These are phyloP conservation scores for Gilbertella persicaria DNA, from an alignment of 371 early-diverging fungal species.

Conservation along the genomic window DNA sequence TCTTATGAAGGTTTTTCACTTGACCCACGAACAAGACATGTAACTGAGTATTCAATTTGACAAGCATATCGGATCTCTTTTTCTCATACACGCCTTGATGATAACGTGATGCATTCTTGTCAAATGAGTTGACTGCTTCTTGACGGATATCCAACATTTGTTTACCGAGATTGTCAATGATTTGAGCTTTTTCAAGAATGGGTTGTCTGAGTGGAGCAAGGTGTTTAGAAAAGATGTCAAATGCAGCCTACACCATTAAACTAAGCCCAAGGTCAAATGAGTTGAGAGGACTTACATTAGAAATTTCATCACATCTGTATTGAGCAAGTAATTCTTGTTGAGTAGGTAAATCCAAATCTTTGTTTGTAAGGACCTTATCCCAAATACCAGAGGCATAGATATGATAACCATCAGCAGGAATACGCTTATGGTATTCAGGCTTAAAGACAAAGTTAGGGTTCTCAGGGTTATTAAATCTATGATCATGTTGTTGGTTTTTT, in stretches of 20 bases:
- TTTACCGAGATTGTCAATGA: constrained; percentile 76
- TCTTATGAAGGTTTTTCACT: constrained; percentile 81
- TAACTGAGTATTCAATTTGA: constrained; percentile 75
- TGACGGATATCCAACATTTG: constrained; percentile 61
- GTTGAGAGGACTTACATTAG: constrained; percentile 49
- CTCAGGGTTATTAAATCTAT: constrained; percentile 72
- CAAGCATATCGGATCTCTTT: constrained; percentile 80
- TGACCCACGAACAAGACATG: constrained; percentile 83
- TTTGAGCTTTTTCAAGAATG: constrained; percentile 74
- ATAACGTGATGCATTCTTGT: constrained; percentile 90
- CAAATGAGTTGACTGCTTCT: constrained; percentile 73
- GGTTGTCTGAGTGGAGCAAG: constrained; percentile 65
- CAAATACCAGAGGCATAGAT: constrained; percentile 91
- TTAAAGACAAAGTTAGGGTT: constrained; percentile 83
- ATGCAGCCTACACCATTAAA: constrained; percentile 50
- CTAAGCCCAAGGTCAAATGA: not conserved
- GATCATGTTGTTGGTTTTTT: no score
- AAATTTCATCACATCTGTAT: constrained; percentile 97
- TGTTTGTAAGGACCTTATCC: constrained; percentile 91
- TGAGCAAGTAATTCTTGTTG: constrained; percentile 97
- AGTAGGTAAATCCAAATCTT: constrained; percentile 96
- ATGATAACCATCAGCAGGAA: constrained; percentile 95
- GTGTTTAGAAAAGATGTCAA: constrained; percentile 66
- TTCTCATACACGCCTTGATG: constrained; percentile 85
- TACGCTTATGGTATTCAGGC: constrained; percentile 84